A percentile compares a stretch with the other conserved stretches of the same genome.
Conservation (phyloP, 352 stramenopile species). For the Elongisporangium undulatum region DNA sequence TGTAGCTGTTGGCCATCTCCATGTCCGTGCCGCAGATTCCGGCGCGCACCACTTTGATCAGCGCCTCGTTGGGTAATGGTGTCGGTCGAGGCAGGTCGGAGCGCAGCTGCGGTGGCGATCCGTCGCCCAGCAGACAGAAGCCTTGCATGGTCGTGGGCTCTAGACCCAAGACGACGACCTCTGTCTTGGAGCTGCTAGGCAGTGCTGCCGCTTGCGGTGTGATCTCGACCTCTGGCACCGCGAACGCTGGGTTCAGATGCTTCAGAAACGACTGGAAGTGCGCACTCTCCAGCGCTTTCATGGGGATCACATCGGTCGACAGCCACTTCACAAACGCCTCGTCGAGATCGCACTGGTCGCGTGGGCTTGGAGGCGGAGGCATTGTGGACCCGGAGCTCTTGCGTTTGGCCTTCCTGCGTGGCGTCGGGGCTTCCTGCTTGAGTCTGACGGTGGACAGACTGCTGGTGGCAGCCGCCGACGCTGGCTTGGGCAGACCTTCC, state of each 20-base stretch:
- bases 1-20: constrained; percentile 75
- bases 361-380: not conserved
- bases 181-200: constrained; percentile 7
- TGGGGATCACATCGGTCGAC: constrained; percentile 35
- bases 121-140: constrained; percentile 40
- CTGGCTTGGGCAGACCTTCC: constrained; percentile 5
- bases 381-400: not conserved
- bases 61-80: constrained; percentile 31
- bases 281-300: constrained; percentile 30
- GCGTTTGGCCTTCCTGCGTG: constrained; percentile 12
- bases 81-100: constrained; percentile 32
- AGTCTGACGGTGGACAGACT: constrained; percentile 20
- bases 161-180: not conserved
- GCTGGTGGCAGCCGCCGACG: constrained; percentile 3
- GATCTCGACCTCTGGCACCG: constrained; percentile 31
- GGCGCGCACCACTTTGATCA: constrained; percentile 56
- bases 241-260: constrained; percentile 34
- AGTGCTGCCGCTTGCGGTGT: constrained; percentile 14
- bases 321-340: constrained; percentile 41
- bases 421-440: constrained; percentile 9
- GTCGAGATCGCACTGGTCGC: constrained; percentile 6
- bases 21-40: constrained; percentile 75
- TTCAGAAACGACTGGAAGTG: constrained; percentile 32
- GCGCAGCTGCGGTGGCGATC: constrained; percentile 17
- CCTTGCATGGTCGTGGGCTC: not conserved